phyloP scores from a whole-genome alignment of 495 filamentous ascomycete genomes.

The Rhizodiscina lignyota region DNA sequence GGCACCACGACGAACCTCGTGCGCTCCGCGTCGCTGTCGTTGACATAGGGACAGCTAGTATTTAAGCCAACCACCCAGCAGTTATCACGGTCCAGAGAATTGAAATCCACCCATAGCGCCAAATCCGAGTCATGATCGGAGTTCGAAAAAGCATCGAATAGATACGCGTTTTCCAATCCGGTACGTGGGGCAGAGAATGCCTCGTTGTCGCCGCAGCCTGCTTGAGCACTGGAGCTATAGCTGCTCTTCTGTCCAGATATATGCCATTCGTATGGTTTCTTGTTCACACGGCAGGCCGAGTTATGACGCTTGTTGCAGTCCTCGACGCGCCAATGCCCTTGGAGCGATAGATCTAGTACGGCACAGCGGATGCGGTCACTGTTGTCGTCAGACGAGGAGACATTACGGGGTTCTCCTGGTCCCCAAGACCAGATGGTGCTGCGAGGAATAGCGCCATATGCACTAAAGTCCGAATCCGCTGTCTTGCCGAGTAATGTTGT shows the following conservation, averaged over 20 bases:
- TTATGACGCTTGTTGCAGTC: slow-evolving; percentile 34
- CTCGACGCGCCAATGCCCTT: slow-evolving; percentile 36
- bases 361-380: slow-evolving; percentile 32
- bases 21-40: slow-evolving; percentile 22
- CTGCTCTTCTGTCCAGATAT: slow-evolving; percentile 23
- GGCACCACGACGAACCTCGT: slow-evolving; percentile 37
- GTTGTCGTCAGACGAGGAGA: slow-evolving; percentile 7
- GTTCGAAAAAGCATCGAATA: slow-evolving; percentile 17
- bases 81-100: slow-evolving; percentile 31
- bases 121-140: slow-evolving; percentile 5
- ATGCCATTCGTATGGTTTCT: slow-evolving; percentile 36
- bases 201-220: slow-evolving; percentile 1
- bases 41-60: slow-evolving; percentile 35
- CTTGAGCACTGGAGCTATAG: slow-evolving; percentile 29
- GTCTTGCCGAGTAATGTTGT: slow-evolving; percentile 32
- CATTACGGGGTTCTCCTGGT: slow-evolving; percentile 32
- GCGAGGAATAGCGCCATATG: slow-evolving; percentile 35
- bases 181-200: slow-evolving; percentile 38
- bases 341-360: slow-evolving; percentile 21
- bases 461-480: slow-evolving; percentile 25
- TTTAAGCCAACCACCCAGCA: slow-evolving; percentile 44
- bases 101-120: slow-evolving; percentile 39
- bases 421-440: slow-evolving; percentile 44
- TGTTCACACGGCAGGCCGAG: slow-evolving; percentile 35
- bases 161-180: slow-evolving; percentile 42